A percentile compares a stretch with the other conserved stretches of the same genome.
These are phyloP conservation scores for Caloboletus firmus DNA, from an alignment of 1,284 basidiomycete species.

Conservation along the genomic window DNA sequence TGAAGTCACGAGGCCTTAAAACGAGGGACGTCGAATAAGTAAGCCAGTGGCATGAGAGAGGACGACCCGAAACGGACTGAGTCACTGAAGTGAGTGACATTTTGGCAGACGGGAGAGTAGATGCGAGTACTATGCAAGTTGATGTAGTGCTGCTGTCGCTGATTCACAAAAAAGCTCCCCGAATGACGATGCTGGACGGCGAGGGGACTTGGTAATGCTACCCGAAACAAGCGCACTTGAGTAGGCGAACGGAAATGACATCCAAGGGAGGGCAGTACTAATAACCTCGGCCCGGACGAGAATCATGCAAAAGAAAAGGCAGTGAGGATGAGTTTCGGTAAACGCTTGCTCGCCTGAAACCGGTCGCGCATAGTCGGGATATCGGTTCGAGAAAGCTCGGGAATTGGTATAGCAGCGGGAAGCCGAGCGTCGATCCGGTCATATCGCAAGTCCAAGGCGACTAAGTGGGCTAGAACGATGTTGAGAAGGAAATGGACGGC, in stretches of 20 bases:
- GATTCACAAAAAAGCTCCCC: background rate
- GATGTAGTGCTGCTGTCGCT: slow-evolving; percentile 11
- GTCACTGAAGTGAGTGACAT: background rate
- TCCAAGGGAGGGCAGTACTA: background rate
- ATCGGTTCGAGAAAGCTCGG: slow-evolving; percentile 4
- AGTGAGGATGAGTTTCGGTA: slow-evolving; percentile 2
- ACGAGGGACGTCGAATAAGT: slow-evolving; percentile 17
- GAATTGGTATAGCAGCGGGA: background rate
- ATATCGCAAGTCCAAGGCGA: slow-evolving; percentile 19
- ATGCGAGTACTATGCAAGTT: background rate
- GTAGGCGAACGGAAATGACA: slow-evolving; percentile 19
- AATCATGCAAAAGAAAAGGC: background rate
- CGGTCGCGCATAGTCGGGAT: slow-evolving; percentile 1
- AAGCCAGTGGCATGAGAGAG: slow-evolving; percentile 12
- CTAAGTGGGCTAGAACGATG: background rate
- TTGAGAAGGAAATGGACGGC: background rate
- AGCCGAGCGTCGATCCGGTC: slow-evolving; percentile 25
- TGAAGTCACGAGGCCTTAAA: slow-evolving; percentile 21
- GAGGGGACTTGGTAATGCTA: slow-evolving; percentile 1
- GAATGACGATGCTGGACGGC: slow-evolving; percentile 2
- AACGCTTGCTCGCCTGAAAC: background rate
- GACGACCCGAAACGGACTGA: slow-evolving; percentile 5
- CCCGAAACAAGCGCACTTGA: slow-evolving; percentile 10
- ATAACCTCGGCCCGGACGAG: slow-evolving; percentile 3
- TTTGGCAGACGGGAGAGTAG: slow-evolving; percentile 12